A percentile compares a stretch with the other conserved stretches of the same genome.
Evolutionary conservation across 495 filamentous ascomycete species (phyloP).

Genomic region (Penicillium waksmanii): DNA sequence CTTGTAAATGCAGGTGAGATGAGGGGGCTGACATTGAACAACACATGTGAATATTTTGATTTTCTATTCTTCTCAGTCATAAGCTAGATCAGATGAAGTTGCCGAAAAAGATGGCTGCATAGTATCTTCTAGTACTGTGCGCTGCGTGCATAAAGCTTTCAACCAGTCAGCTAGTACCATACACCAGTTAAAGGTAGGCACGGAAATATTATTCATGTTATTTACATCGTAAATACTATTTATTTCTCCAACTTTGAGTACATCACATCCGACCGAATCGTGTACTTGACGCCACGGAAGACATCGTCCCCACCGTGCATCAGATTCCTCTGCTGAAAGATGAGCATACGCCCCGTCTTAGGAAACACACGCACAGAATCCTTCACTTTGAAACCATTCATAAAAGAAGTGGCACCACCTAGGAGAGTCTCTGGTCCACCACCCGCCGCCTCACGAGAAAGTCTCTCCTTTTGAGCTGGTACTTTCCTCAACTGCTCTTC

Average conservation of each 20-base stretch:
- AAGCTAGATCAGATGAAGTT: too few relatives aligned
- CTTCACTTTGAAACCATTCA: slow-evolving; percentile 41
- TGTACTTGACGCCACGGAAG: slow-evolving; percentile 71
- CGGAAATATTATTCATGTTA: too few relatives aligned
- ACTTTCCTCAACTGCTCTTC: slow-evolving; percentile 18
- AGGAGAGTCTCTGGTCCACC: slow-evolving; percentile 19
- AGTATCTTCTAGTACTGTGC: too few relatives aligned
- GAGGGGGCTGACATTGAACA: too few relatives aligned
- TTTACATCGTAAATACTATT: not conserved
- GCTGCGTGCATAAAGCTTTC: too few relatives aligned
- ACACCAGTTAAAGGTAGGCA: too few relatives aligned
- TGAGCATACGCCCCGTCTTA: slow-evolving; percentile 69
- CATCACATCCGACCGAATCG: slow-evolving; percentile 78
- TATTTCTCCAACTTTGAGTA: slow-evolving; percentile 41
- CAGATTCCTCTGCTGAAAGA: slow-evolving; percentile 75
- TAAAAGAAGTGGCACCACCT: slow-evolving; percentile 70
- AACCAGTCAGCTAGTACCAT: too few relatives aligned
- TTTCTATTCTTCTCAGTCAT: too few relatives aligned
- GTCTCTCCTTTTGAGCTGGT: not conserved
- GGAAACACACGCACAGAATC: slow-evolving; percentile 65
- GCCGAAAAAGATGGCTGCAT: too few relatives aligned
- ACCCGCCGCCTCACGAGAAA: not conserved
- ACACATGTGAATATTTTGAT: too few relatives aligned
- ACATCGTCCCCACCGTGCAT: slow-evolving; percentile 79
- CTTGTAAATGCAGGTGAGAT: too few relatives aligned